phyloP scores from a whole-genome alignment of 1,284 basidiomycete species.

The Cryptococcus maquisensis region DNA sequence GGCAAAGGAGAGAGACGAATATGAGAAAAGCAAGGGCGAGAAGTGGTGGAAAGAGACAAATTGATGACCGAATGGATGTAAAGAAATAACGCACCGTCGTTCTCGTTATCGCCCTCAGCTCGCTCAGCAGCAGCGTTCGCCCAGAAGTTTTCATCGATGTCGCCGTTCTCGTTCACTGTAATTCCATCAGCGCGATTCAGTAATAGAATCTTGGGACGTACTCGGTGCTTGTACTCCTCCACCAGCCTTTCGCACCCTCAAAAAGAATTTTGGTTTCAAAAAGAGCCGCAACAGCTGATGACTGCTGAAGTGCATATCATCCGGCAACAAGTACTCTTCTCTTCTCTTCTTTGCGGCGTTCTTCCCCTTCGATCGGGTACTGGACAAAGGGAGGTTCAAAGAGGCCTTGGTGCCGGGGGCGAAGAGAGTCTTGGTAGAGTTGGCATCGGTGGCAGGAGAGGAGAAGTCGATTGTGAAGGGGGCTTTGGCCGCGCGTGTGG shows the following conservation, averaged over 20 bases:
- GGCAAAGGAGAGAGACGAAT: not conserved
- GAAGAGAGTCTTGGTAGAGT: slow-evolving; percentile 67
- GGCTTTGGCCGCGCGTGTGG: slow-evolving; percentile 69
- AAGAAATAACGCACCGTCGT: slow-evolving; percentile 52
- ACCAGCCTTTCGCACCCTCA: slow-evolving; percentile 48
- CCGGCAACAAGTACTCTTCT: slow-evolving; percentile 78
- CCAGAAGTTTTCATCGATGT: slow-evolving; percentile 94
- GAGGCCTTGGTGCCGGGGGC: slow-evolving; percentile 62
- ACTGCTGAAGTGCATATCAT: slow-evolving; percentile 96
- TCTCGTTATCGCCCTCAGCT: slow-evolving; percentile 59
- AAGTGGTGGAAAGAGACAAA: not conserved
- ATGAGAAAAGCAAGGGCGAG: not conserved
- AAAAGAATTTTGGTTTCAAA: slow-evolving; percentile 90
- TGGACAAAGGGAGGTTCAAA: slow-evolving; percentile 60
- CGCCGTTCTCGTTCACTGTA: slow-evolving; percentile 59
- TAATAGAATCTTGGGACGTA: too few species aligned
- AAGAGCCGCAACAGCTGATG: slow-evolving; percentile 85
- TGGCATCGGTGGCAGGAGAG: slow-evolving; percentile 57
- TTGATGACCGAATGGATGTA: not conserved
- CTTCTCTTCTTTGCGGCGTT: slow-evolving; percentile 57
- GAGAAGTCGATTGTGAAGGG: slow-evolving; percentile 85
- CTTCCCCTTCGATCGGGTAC: slow-evolving; percentile 14
- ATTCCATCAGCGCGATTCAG: not conserved
- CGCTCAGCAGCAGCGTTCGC: slow-evolving; percentile 81
- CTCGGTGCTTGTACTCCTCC: not conserved